phyloP scores from a whole-genome alignment of 306 rosid species.

The Dalbergia oliveri region DNA sequence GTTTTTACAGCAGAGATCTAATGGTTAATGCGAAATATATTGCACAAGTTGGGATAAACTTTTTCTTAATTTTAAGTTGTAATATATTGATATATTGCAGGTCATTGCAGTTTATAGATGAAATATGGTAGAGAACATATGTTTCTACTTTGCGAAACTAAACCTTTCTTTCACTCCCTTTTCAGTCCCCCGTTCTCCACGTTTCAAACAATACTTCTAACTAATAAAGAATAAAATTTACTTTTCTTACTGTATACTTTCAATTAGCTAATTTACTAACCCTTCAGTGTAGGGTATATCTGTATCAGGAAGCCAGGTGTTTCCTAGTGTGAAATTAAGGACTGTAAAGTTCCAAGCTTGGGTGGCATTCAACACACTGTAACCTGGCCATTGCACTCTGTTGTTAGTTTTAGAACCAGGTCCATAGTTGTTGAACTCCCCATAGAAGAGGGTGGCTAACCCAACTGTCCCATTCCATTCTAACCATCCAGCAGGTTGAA shows the following conservation, averaged over 20 bases:
- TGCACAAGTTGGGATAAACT: too few relatives aligned
- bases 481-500: conserved; percentile 72
- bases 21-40: too few relatives aligned
- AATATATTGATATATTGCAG: too few relatives aligned
- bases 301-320: conserved; percentile 78
- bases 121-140: too few relatives aligned
- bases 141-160: too few relatives aligned
- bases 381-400: conserved; percentile 82
- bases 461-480: conserved; percentile 80
- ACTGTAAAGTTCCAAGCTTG: conserved; percentile 81
- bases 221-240: conserved; percentile 28
- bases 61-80: too few relatives aligned
- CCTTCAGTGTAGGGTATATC: conserved; percentile 73
- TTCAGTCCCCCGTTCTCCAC: not conserved
- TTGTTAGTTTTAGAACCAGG: conserved; percentile 67
- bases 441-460: conserved; percentile 71
- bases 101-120: too few relatives aligned
- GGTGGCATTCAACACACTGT: conserved; percentile 59
- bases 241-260: conserved; percentile 2
- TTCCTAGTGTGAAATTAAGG: conserved; percentile 64
- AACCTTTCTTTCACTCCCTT: not conserved
- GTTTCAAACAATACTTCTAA: conserved; percentile 22
- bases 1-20: too few relatives aligned
- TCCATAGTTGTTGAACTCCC: conserved; percentile 74
- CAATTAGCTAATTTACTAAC: conserved; percentile 40